Evolutionary conservation across 345 rosid species (phyloP).

Genomic region (Geranium rotundifolium): DNA sequence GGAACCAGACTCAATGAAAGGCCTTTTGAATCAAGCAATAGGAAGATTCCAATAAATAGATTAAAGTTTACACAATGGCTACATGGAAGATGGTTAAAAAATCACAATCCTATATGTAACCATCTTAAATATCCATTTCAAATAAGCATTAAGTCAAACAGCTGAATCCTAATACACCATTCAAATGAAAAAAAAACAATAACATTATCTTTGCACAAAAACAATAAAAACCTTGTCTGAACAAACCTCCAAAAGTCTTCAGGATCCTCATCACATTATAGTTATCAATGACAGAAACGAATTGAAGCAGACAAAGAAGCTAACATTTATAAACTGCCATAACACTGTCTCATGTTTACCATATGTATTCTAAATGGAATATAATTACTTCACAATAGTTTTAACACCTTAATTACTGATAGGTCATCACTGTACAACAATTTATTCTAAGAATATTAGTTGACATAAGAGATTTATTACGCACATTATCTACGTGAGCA

Average conservation of each 20-base stretch:
- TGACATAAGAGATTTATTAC: not conserved
- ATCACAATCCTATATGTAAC: not conserved
- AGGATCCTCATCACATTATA: conserved; percentile 79
- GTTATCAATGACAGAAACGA: conserved; percentile 93
- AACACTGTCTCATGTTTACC: conserved; percentile 1
- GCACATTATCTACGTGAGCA: not conserved
- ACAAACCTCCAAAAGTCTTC: conserved; percentile 42
- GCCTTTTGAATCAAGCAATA: too few species aligned
- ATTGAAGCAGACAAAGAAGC: conserved; percentile 94
- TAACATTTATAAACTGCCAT: conserved; percentile 92
- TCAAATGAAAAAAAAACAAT: conserved; percentile 3
- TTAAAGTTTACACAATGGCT: not conserved
- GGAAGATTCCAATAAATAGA: too few species aligned
- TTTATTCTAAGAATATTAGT: too few species aligned
- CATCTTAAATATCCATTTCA: not conserved
- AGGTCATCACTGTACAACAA: not conserved
- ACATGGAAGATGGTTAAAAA: not conserved
- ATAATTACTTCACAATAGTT: not conserved
- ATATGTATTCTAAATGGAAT: not conserved
- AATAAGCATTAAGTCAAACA: not conserved
- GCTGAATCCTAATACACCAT: not conserved
- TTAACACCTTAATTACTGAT: not conserved
- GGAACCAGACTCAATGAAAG: not conserved
- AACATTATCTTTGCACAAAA: not conserved
- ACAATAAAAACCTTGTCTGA: conserved; percentile 29